Evolutionary conservation across 805 yeast genomes (phyloP).

Genomic region (Saccharomycopsis synnaedendra): DNA sequence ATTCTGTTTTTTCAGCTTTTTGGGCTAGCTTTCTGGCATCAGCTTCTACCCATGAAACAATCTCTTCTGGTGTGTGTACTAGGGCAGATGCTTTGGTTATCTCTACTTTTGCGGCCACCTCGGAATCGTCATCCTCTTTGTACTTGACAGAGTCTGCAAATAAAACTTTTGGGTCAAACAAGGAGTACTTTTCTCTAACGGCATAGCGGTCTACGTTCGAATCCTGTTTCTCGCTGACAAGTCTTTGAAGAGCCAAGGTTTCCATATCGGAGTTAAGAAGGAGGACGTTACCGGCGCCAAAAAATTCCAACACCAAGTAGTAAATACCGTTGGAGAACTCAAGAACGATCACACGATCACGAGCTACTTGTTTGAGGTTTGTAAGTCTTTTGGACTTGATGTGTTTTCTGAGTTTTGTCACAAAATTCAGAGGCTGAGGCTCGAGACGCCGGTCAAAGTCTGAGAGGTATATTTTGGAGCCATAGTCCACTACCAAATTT

Average conservation of each 20-base stretch:
- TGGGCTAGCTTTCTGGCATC: slow-evolving; percentile 19
- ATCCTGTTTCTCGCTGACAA: slow-evolving; percentile 63
- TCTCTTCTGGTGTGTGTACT: not conserved
- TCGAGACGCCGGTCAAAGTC: slow-evolving; percentile 74
- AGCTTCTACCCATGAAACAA: slow-evolving; percentile 2
- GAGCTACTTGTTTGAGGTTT: slow-evolving; percentile 58
- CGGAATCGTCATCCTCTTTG: slow-evolving; percentile 3
- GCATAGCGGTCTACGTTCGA: slow-evolving; percentile 42
- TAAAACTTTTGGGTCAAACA: slow-evolving; percentile 47
- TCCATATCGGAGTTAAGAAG: slow-evolving; percentile 57
- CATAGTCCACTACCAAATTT: slow-evolving; percentile 71
- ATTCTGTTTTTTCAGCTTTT: slow-evolving; percentile 17
- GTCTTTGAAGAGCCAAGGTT: slow-evolving; percentile 65
- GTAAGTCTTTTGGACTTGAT: slow-evolving; percentile 71
- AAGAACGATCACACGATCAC: slow-evolving; percentile 75
- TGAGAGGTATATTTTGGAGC: slow-evolving; percentile 69
- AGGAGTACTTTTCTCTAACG: slow-evolving; percentile 59
- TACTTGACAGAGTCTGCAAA: slow-evolving; percentile 17
- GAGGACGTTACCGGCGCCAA: slow-evolving; percentile 88
- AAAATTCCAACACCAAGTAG: slow-evolving; percentile 78
- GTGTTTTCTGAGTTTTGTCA: slow-evolving; percentile 76
- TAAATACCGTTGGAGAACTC: slow-evolving; percentile 75
- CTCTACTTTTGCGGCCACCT: not conserved
- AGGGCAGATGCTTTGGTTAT: not conserved
- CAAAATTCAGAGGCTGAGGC: slow-evolving; percentile 77